Conservation (phyloP, 371 early-diverging fungal genomes). For the Haplosporangium sp. region DNA sequence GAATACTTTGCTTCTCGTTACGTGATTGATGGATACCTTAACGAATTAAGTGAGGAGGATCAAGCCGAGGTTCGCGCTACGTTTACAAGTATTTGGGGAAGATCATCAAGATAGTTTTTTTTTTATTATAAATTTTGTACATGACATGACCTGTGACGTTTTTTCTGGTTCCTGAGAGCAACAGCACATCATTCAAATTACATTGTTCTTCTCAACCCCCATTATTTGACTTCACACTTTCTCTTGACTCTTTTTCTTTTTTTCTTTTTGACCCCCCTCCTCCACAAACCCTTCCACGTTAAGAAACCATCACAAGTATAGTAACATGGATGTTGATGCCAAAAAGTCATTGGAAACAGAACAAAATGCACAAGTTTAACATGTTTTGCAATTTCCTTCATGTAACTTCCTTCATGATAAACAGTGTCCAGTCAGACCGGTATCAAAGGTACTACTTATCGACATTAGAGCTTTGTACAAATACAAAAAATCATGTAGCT, state of each 20-base stretch:
- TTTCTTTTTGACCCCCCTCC: neutral
- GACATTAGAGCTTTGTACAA: too few relatives aligned
- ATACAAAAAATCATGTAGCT: too few relatives aligned
- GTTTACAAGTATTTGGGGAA: neutral
- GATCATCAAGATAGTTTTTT: too few relatives aligned
- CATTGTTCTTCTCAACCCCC: neutral
- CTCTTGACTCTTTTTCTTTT: neutral
- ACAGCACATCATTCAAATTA: conserved; percentile 1
- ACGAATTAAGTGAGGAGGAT: conserved; percentile 26
- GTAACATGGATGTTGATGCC: neutral
- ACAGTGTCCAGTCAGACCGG: conserved; percentile 55
- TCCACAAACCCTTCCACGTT: neutral
- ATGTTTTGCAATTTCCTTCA: conserved; percentile 1
- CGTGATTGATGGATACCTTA: conserved; percentile 19
- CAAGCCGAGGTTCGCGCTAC: neutral
- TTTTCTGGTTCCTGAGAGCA: conserved; percentile 7
- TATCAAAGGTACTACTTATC: conserved; percentile 39
- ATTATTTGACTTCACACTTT: neutral
- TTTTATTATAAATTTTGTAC: too few relatives aligned
- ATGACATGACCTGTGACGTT: conserved; percentile 3
- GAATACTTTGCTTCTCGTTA: conserved; percentile 37
- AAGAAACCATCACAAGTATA: conserved; percentile 13
- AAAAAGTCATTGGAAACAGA: neutral
- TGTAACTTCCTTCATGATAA: neutral
- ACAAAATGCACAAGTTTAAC: neutral